Evolutionary conservation across 148 eudicot genomes (phyloP), one percentile per base, ranked within the genome.

Genomic region (Amaranthus cruentus): DNA sequence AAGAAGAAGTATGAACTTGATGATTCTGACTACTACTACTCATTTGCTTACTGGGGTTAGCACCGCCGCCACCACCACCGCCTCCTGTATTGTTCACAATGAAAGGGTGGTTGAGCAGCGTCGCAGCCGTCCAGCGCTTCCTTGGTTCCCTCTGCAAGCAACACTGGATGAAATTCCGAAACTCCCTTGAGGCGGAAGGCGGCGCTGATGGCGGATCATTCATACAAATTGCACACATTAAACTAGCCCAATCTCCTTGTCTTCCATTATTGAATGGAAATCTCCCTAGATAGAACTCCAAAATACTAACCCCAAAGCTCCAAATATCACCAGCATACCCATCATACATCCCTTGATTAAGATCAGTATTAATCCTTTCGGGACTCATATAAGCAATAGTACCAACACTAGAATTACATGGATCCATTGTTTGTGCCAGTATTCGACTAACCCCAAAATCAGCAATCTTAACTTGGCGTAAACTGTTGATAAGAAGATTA

Each of bases 311-410:
- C 6, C 97, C 97, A 0, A 92, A 81, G 38, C 97, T 90, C 97
- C 97, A 92, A 3, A 92, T 90, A 83, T 92, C 97, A 0, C 97
- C 95, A 0, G 92, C 92, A 46, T 81, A 92, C 0, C 97, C 95
- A 49, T 92, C 89, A 55, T 92, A 92, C 76, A 53, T 75, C 7
- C 97, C 97, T 51, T 90, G 91, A 49, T 92, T 92, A 13, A 92
- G 69, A 81, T 92, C 97, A 0, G 97, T 89, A 54, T 92, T 90
- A 59, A 92, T 92, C 13, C 97, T 53, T 58, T 92, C 97, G 0
- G 97, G 97, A 43, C 92, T 88, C 97, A 92, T 92, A 71, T 92
- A 92, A 3, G 97, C 97, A 18, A 92, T 92, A 15, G 97, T 92
- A 2, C 97, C 97, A 0, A 92, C 96, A 1, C 96, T 84, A 0